Percentiles rank a stretch among this genome's conserved stretches.
phyloP scores from a whole-genome alignment of 176 grass and related monocot species.

The Bolboschoenus planiculmis region DNA sequence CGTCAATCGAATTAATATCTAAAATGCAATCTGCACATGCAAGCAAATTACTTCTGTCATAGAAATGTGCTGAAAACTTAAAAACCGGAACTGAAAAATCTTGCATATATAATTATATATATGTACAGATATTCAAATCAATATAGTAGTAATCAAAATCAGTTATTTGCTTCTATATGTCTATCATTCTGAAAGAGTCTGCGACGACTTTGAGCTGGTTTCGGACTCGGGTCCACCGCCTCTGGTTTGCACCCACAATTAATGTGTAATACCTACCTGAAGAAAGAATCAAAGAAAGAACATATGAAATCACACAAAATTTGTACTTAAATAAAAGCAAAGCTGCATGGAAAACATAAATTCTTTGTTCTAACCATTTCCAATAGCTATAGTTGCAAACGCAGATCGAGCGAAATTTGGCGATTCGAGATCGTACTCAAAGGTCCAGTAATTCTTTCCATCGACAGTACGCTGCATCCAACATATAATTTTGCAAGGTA shows the following conservation, averaged over 20 bases:
- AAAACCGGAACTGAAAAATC: background rate
- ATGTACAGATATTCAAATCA: background rate
- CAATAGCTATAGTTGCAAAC: conserved; percentile 79
- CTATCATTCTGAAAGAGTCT: conserved; percentile 70
- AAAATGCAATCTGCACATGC: background rate
- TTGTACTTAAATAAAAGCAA: background rate
- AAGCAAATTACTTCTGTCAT: background rate
- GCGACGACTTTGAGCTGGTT: conserved; percentile 78
- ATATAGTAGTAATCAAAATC: background rate
- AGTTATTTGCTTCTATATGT: conserved; percentile 17
- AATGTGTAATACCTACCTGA: conserved; percentile 75
- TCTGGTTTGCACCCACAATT: conserved; percentile 81
- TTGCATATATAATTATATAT: background rate
- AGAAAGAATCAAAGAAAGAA: background rate
- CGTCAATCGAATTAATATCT: background rate
- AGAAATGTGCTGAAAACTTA: background rate
- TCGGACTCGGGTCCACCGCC: conserved; percentile 73
- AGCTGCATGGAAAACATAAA: background rate
- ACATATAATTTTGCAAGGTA: background rate
- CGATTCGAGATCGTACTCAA: conserved; percentile 85
- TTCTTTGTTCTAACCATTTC: conserved; percentile 44
- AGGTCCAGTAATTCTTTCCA: conserved; percentile 97
- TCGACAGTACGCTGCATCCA: conserved; percentile 59
- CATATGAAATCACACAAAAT: background rate
- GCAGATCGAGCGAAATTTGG: conserved; percentile 55